Conservation (phyloP, 306 rosid genomes). For the Astragalus membranaceus region DNA sequence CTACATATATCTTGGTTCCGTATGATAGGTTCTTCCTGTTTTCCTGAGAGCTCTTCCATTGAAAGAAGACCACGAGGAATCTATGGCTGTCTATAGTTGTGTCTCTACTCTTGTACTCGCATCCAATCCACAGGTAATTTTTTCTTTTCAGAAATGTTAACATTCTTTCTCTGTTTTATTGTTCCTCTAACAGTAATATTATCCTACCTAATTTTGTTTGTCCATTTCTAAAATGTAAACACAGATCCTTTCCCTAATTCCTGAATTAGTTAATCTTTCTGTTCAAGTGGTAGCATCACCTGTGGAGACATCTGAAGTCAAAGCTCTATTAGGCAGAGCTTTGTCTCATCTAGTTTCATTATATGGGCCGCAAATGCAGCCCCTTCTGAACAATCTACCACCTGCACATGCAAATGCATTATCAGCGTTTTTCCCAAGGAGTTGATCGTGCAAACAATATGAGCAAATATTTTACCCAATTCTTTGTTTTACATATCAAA, state of each 20-base stretch:
- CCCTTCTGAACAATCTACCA: constrained; percentile 74
- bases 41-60: constrained; percentile 86
- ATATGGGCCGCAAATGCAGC: constrained; percentile 92
- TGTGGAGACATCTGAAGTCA: constrained; percentile 74
- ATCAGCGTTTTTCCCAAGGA: constrained; percentile 69
- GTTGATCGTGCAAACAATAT: constrained; percentile 32
- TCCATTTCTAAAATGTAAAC: constrained; percentile 24
- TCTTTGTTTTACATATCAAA: constrained; percentile 1
- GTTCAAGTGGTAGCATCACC: constrained; percentile 95
- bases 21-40: constrained; percentile 83
- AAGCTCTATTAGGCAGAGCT: constrained; percentile 76
- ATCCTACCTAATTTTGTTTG: constrained; percentile 15
- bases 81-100: constrained; percentile 85
- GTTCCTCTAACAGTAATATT: neutral
- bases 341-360: constrained; percentile 80
- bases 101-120: constrained; percentile 72
- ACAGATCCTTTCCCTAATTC: constrained; percentile 86
- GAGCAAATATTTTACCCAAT: constrained; percentile 10
- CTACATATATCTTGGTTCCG: constrained; percentile 8
- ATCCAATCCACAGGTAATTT: constrained; percentile 81
- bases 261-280: constrained; percentile 82
- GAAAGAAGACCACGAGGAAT: constrained; percentile 95
- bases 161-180: constrained; percentile 11
- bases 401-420: constrained; percentile 83
- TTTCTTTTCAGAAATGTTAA: neutral